Evolutionary conservation across 768 basidiomycete genomes (phyloP).

Genomic region (Pleurotus salmoneostramineus): DNA sequence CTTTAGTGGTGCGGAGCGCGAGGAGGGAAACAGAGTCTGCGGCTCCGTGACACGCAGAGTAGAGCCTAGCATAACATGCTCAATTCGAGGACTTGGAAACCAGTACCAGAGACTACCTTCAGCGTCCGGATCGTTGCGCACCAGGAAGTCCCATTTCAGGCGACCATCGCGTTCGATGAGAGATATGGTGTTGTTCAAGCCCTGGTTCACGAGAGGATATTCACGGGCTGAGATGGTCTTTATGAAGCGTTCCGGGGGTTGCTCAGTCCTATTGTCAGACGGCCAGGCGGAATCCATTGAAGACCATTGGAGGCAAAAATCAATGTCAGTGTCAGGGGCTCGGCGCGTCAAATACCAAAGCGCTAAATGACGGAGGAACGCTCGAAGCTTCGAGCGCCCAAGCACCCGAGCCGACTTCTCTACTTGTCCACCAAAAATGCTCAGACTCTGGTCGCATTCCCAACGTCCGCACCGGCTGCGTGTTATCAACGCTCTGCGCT

Average conservation of each 20-base stretch:
- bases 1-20: conserved; percentile 32
- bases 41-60: conserved; percentile 22
- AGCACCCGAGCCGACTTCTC: background rate
- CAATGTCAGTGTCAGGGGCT: background rate
- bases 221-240: conserved; percentile 26
- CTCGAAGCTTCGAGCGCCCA: too few relatives aligned
- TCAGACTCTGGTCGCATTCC: background rate
- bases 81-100: background rate
- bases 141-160: conserved; percentile 50
- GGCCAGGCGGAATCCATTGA: conserved; percentile 78
- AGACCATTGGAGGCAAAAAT: background rate
- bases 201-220: conserved; percentile 56
- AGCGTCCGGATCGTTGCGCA: conserved; percentile 15
- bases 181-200: conserved; percentile 53
- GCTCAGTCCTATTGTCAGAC: conserved; percentile 36
- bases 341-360: background rate
- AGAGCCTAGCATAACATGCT: background rate
- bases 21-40: conserved; percentile 55
- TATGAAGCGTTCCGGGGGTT: conserved; percentile 8
- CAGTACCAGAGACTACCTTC: too few relatives aligned
- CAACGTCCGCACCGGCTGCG: background rate
- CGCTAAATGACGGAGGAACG: background rate
- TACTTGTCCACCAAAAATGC: background rate
- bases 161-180: conserved; percentile 38
- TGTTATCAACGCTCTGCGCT: conserved; percentile 30